Base-by-base conservation (phyloP, 306 rosid genomes). In the Acacia crassicarpa region DNA sequence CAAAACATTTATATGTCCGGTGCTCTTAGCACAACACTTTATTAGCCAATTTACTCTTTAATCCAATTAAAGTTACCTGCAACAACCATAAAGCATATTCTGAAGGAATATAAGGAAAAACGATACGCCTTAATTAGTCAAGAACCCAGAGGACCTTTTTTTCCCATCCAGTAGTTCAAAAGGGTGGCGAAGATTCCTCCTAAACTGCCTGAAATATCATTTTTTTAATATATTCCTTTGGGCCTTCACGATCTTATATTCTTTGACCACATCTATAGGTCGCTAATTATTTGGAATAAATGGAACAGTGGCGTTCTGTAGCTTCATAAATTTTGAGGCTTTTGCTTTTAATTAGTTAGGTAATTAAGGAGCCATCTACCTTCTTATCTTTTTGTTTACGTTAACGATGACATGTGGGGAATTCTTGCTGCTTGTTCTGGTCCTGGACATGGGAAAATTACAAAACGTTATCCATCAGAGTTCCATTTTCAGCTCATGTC, bases 241-340 rank as follows among this genome's bases (percentile, higher is more conserved):
- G 75, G 45, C 16, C 68, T 63, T 46, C 19, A 59, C 25, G 3
- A 5, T 25, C 61, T 23, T 45, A 75, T 66, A 66, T 81, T 74
- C 75, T 51, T 73, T 17, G 8, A 65, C 75, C 75, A 81, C 75
- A 74, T 81, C 22, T 1, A 74, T 74, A 40, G 84, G 84, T 65
- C 68, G 15, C 68, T 49, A 65, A 65, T 73, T 48, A 59, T 74
- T 66, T 81, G 80, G 80, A 81, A 74, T 74, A 74, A 38, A 66
- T 81, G 79, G 67, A 63, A 19, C 67, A 74, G 65, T 30, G 40
- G 27, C 14, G 6, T 11, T 43, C 33, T 15, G 54, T 48, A n/a
- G 65, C 56, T 40, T 38, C 16, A 30, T 20, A 23, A 3, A 13
- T 53, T 51, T 61, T 5, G 7, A 44, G 27, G 54, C 59, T 30